Evolutionary conservation across 495 filamentous ascomycete genomes (phyloP).

Genomic region (Tuber indicum): DNA sequence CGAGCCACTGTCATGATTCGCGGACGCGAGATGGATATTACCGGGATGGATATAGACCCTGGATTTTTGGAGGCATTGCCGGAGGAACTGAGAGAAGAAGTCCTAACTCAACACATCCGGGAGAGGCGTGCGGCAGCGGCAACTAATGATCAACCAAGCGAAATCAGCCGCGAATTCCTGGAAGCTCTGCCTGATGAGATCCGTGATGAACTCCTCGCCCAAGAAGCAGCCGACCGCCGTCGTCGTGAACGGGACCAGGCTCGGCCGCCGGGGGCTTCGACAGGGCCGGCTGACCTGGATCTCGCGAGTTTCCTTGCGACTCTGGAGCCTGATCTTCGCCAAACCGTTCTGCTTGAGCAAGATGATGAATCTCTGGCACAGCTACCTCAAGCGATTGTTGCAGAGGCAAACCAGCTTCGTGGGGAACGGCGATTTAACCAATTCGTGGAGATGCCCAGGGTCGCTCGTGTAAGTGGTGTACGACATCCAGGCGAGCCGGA

Average conservation of each 20-base stretch:
- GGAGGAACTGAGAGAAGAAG: slow-evolving; percentile 91
- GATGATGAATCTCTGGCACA: slow-evolving; percentile 80
- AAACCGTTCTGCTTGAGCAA: slow-evolving; percentile 82
- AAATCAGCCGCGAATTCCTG: slow-evolving; percentile 90
- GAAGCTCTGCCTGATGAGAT: slow-evolving; percentile 87
- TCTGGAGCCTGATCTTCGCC: slow-evolving; percentile 74
- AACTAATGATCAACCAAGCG: slow-evolving; percentile 72
- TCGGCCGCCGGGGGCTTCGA: slow-evolving; percentile 52
- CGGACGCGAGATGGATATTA: slow-evolving; percentile 81
- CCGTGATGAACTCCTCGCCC: slow-evolving; percentile 77
- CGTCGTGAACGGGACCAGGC: slow-evolving; percentile 75
- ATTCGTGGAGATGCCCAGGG: slow-evolving; percentile 52
- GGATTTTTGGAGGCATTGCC: slow-evolving; percentile 90
- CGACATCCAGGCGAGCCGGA: slow-evolving; percentile 44
- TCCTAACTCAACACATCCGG: slow-evolving; percentile 78
- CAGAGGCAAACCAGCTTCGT: slow-evolving; percentile 71
- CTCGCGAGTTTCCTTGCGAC: slow-evolving; percentile 86
- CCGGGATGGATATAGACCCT: slow-evolving; percentile 83
- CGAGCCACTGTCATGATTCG: slow-evolving; percentile 74
- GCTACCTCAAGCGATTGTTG: slow-evolving; percentile 75
- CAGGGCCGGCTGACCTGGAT: slow-evolving; percentile 81
- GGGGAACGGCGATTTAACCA: slow-evolving; percentile 56
- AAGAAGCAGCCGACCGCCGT: slow-evolving; percentile 82
- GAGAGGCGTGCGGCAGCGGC: slow-evolving; percentile 66
- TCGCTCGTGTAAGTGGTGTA: slow-evolving; percentile 48